These are phyloP conservation scores for Ogataea saltuana DNA, from an alignment of 805 yeast species.

Conservation along the genomic window DNA sequence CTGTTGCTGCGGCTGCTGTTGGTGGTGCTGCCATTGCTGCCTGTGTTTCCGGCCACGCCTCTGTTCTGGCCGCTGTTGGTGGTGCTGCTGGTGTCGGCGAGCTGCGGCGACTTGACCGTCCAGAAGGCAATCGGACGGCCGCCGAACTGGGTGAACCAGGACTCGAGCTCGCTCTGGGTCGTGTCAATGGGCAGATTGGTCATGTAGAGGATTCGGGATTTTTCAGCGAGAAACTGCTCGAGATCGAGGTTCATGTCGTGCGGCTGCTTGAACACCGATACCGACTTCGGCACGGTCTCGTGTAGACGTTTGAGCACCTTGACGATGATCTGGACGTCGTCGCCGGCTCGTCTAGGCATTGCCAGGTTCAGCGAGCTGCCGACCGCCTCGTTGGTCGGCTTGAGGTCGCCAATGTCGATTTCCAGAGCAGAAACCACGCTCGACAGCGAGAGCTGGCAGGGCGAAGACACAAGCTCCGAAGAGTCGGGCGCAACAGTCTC, in stretches of 20 bases:
- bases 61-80: slow-evolving; percentile 18
- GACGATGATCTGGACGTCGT: slow-evolving; percentile 47
- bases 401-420: slow-evolving; percentile 22
- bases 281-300: slow-evolving; percentile 42
- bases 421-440: slow-evolving; percentile 26
- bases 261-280: slow-evolving; percentile 65
- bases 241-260: slow-evolving; percentile 77
- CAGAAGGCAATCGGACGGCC: slow-evolving; percentile 87
- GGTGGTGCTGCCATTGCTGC: slow-evolving; percentile 9
- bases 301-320: slow-evolving; percentile 48
- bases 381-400: slow-evolving; percentile 16
- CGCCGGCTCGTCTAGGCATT: slow-evolving; percentile 44
- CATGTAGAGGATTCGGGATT: slow-evolving; percentile 75
- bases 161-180: slow-evolving; percentile 86
- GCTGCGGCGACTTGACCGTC: slow-evolving; percentile 48
- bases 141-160: slow-evolving; percentile 88
- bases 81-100: slow-evolving; percentile 8
- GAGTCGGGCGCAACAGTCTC: slow-evolving; percentile 56
- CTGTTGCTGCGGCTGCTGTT: slow-evolving; percentile 20
- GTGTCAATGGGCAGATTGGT: slow-evolving; percentile 83
- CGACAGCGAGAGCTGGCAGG: slow-evolving; percentile 16
- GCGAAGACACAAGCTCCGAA: slow-evolving; percentile 31
- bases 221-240: slow-evolving; percentile 63
- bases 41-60: slow-evolving; percentile 12
- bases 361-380: slow-evolving; percentile 24